A percentile compares a stretch with the other conserved stretches of the same genome.
Conservation (phyloP, 202 grass and related monocot genomes). For the Panicum hallii region DNA sequence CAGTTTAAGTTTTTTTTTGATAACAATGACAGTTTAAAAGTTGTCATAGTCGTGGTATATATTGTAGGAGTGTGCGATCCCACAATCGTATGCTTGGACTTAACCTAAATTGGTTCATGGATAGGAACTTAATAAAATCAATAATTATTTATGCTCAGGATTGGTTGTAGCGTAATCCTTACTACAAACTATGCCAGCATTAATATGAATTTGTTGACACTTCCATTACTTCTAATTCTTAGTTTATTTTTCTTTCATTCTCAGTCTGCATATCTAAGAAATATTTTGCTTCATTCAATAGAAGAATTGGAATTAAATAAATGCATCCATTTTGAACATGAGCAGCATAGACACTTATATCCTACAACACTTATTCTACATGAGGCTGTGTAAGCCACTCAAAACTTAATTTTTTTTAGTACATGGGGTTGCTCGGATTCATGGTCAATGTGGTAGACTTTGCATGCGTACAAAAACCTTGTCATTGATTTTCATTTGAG, state of each 20-base stretch:
- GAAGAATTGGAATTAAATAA: neutral
- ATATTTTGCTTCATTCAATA: neutral
- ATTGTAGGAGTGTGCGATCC: neutral
- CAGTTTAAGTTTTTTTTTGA: neutral
- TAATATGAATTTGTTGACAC: slow-evolving; percentile 9
- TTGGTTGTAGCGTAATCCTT: neutral
- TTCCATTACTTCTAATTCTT: neutral
- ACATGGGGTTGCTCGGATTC: neutral
- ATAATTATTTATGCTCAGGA: neutral
- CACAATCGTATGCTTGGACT: neutral
- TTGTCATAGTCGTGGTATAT: neutral
- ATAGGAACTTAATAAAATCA: neutral
- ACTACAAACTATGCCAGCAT: neutral
- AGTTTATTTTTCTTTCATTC: neutral
- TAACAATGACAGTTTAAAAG: neutral
- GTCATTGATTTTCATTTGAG: neutral
- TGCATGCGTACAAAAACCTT: neutral
- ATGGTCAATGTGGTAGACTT: neutral
- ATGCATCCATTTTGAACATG: neutral
- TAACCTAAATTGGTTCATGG: neutral
- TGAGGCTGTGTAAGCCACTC: neutral
- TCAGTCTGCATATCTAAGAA: neutral
- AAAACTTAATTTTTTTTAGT: neutral
- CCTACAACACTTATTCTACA: neutral
- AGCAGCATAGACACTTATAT: neutral